Base-by-base conservation (phyloP, 345 rosid genomes). In the Camelina neglecta region DNA sequence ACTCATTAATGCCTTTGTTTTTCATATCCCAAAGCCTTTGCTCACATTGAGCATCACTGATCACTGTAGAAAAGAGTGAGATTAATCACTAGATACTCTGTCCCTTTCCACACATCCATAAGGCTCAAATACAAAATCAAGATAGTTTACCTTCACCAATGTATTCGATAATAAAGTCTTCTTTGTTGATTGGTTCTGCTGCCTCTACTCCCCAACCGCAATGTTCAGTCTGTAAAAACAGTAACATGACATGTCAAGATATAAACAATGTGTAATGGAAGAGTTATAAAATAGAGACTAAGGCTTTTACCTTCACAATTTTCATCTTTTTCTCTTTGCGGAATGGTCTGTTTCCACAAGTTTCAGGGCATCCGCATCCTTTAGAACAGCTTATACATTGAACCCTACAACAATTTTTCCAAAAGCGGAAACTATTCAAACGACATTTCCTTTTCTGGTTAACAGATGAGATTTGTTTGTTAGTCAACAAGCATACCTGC, bases 141-240 rank as follows among this genome's bases (percentile, higher is more conserved):
- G 69, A 29, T 10, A 51, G 50, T 59, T 76, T 89, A 94, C 98
- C 97, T 94, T 94, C 98, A 42, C 96, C 98, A 36, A 86, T 90
- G 85, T 94, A 94, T 85, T 94, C 98, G 16, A 94, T 74, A 80
- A 94, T 68, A 74, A 90, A 92, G 2, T 94, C 93, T 49, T 93
- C 95, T 81, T 85, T 88, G 39, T 77, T 79, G 63, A 94, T 84
- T 61, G 92, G 69, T 78, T 90, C 97, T 64, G 80, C 92, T 67
- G 98, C 97, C 77, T 85, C 96, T 76, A 89, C 98, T 51, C 97
- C 98, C 98, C 98, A 94, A 62, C 98, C 98, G 68, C 98, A 94
- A 48, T 75, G 83, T 65, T 86, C 88, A 59, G 98, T 93, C 98
- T 93, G 85, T 66, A 79, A 71, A 57, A 78, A 44, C 16, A 80